Evolutionary conservation across 2,329 filamentous ascomycete species (phyloP).

Genomic region (Diaporthe velutina): DNA sequence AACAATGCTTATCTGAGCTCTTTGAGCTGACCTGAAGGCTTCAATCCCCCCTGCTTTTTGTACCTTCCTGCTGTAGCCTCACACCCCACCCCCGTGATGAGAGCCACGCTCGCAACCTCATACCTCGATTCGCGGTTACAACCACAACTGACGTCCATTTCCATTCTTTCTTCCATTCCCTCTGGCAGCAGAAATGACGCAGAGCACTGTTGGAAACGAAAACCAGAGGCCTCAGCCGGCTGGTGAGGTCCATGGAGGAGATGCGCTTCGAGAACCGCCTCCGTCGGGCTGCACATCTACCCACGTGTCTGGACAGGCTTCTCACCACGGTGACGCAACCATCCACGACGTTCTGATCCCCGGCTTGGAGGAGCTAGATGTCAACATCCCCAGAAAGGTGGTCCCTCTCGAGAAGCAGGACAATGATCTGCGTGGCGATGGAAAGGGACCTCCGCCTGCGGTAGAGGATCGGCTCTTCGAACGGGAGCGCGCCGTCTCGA

Average conservation of each 20-base stretch:
- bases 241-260: background rate
- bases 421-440: background rate
- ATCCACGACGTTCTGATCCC: background rate
- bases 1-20: background rate
- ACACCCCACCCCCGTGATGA: background rate
- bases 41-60: background rate
- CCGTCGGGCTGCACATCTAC: background rate
- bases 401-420: background rate
- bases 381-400: background rate
- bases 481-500: background rate
- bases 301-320: background rate
- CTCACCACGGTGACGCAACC: background rate
- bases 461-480: constrained; percentile 29
- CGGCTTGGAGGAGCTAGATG: background rate
- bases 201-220: background rate
- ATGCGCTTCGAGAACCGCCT: background rate
- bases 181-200: background rate
- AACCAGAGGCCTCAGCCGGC: background rate
- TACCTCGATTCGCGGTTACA: background rate
- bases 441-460: background rate
- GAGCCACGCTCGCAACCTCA: background rate
- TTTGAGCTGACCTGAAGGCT: background rate
- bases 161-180: background rate
- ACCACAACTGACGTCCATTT: background rate
- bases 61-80: background rate